These are phyloP conservation scores for Aspergillus sp. DNA, from an alignment of 2,329 filamentous ascomycete genomes.

Conservation along the genomic window DNA sequence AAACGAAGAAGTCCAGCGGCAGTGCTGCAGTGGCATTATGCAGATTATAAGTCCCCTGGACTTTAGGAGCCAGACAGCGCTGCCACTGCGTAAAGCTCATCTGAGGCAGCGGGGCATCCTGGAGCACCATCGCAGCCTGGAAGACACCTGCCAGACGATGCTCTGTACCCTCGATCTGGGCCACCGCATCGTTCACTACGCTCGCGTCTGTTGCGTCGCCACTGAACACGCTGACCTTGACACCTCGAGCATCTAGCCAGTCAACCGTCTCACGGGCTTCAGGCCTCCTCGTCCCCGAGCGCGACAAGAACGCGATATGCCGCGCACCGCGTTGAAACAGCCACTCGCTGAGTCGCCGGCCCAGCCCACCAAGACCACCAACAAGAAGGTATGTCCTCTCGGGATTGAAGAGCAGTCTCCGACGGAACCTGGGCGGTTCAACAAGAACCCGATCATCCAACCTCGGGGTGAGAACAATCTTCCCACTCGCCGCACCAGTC, in stretches of 20 bases:
- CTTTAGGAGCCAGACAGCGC: neutral
- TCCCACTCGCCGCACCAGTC: too few relatives aligned
- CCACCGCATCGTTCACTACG: neutral
- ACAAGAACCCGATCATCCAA: too few relatives aligned
- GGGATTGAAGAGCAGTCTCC: neutral
- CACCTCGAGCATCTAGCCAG: neutral
- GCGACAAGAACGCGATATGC: neutral
- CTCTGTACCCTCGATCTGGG: too few relatives aligned
- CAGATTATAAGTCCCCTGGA: neutral
- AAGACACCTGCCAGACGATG: neutral
- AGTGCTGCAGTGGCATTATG: neutral
- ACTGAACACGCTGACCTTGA: neutral
- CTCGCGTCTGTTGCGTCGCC: neutral
- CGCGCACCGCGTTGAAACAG: neutral
- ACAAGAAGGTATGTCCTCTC: neutral
- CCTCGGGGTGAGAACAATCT: too few relatives aligned
- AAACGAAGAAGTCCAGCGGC: neutral
- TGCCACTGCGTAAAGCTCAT: neutral
- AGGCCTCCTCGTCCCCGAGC: neutral
- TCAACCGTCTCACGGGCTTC: neutral
- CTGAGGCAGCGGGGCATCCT: neutral
- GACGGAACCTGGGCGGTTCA: too few relatives aligned
- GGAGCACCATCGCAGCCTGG: neutral
- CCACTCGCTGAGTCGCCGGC: neutral
- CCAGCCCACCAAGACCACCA: neutral